Percentiles rank a stretch among this genome's conserved stretches.
phyloP scores from a whole-genome alignment of 2,329 filamentous ascomycete species.

The Penicillium corylophilum region DNA sequence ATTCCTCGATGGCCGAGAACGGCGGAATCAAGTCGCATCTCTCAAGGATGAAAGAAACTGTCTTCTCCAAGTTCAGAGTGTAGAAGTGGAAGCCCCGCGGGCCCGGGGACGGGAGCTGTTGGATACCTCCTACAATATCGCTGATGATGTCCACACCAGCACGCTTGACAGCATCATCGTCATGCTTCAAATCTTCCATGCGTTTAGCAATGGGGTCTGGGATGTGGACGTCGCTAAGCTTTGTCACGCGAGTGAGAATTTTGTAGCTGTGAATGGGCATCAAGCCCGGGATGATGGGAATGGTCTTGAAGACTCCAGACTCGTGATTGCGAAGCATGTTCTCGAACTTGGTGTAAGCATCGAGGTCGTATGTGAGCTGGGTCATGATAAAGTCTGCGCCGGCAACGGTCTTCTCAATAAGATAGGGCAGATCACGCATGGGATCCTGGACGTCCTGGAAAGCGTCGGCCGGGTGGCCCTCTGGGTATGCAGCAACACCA shows the following conservation, averaged over 20 bases:
- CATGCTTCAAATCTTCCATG: conserved; percentile 48
- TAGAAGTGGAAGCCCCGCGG: conserved; percentile 94
- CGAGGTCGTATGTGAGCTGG: conserved; percentile 89
- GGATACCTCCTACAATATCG: conserved; percentile 79
- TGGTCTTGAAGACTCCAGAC: conserved; percentile 78
- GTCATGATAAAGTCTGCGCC: conserved; percentile 99
- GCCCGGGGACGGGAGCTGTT: conserved; percentile 58
- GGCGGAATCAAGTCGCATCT: conserved; percentile 75
- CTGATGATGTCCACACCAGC: conserved; percentile 64
- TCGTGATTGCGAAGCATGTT: conserved; percentile 72
- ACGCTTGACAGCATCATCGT: conserved; percentile 50
- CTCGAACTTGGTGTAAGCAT: conserved; percentile 81
- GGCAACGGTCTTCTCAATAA: conserved; percentile 86
- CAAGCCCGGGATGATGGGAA: conserved; percentile 88
- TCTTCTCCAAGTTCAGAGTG: conserved; percentile 93
- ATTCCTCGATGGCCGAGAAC: conserved; percentile 46
- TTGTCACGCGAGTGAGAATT: conserved; percentile 89
- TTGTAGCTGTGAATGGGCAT: conserved; percentile 99
- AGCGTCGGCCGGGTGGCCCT: conserved; percentile 89
- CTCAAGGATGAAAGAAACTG: conserved; percentile 89
- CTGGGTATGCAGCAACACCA: conserved; percentile 90
- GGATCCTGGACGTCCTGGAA: conserved; percentile 75
- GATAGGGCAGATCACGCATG: conserved; percentile 71
- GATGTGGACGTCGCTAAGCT: conserved; percentile 85
- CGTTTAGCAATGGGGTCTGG: conserved; percentile 69